Conservation (phyloP, 208 protist genomes). For the Endotrypanum monterogeii region DNA sequence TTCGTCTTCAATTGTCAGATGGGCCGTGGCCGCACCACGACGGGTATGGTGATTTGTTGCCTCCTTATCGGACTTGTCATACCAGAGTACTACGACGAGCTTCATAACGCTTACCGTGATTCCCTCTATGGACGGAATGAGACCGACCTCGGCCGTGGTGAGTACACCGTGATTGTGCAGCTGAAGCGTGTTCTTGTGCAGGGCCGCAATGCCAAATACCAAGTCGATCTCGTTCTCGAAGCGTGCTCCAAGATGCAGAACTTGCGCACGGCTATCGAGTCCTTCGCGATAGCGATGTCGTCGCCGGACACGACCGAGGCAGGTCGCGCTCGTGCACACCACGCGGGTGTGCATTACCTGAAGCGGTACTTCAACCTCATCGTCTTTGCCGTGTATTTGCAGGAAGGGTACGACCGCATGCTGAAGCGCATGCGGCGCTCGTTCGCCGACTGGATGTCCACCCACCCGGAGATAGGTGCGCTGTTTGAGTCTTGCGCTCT, state of each 20-base stretch:
- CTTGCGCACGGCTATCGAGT: slow-evolving; percentile 83
- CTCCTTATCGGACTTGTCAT: slow-evolving; percentile 83
- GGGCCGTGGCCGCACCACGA: slow-evolving; percentile 89
- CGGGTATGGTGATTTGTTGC: slow-evolving; percentile 90
- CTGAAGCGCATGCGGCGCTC: slow-evolving; percentile 57
- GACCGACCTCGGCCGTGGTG: slow-evolving; percentile 55
- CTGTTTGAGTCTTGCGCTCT: slow-evolving; percentile 62
- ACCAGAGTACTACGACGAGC: slow-evolving; percentile 86
- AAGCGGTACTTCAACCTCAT: slow-evolving; percentile 90
- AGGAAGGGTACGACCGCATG: slow-evolving; percentile 78
- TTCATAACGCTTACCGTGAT: slow-evolving; percentile 64
- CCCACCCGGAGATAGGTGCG: slow-evolving; percentile 69
- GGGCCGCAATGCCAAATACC: slow-evolving; percentile 74
- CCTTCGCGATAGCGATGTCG: slow-evolving; percentile 60
- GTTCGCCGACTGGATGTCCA: slow-evolving; percentile 62
- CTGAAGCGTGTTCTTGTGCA: slow-evolving; percentile 78
- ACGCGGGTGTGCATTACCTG: slow-evolving; percentile 86
- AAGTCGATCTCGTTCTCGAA: slow-evolving; percentile 84
- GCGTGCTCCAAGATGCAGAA: slow-evolving; percentile 89
- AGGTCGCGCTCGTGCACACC: slow-evolving; percentile 76
- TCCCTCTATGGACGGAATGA: slow-evolving; percentile 61
- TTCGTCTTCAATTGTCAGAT: slow-evolving; percentile 94
- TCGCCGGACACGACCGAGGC: slow-evolving; percentile 79
- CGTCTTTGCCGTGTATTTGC: slow-evolving; percentile 82
- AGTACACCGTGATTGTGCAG: slow-evolving; percentile 81